Conservation (phyloP, 345 rosid genomes). For the Hibiscus tridactylites region DNA sequence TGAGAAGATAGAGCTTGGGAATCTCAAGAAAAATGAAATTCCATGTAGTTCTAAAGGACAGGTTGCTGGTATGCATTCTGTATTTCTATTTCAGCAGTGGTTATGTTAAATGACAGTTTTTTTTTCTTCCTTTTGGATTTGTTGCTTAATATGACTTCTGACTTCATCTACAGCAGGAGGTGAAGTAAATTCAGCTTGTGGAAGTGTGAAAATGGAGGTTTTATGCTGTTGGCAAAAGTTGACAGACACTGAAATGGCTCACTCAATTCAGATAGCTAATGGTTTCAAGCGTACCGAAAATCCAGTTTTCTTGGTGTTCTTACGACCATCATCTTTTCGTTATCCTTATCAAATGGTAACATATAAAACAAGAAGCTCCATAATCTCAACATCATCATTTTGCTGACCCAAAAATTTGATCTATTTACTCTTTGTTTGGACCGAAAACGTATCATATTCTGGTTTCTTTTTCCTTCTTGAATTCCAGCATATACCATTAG, state of each 20-base stretch:
- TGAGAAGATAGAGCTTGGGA: not conserved
- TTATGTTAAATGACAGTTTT: not conserved
- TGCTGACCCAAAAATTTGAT: not conserved
- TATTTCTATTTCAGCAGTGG: not conserved
- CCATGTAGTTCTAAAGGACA: not conserved
- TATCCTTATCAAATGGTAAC: not conserved
- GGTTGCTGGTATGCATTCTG: not conserved
- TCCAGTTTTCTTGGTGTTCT: slow-evolving; percentile 16
- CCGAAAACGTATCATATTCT: not conserved
- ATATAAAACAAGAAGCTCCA: not conserved
- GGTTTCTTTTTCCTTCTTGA: not conserved
- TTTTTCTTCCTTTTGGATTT: not conserved
- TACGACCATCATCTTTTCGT: slow-evolving; percentile 13
- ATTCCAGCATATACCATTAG: not conserved
- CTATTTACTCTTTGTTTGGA: not conserved
- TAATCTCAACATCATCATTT: not conserved
- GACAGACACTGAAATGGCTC: not conserved
- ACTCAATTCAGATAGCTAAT: slow-evolving; percentile 8
- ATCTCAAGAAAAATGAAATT: not conserved
- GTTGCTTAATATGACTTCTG: not conserved
- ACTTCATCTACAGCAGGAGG: not conserved
- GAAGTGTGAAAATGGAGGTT: not conserved
- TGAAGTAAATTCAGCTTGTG: not conserved
- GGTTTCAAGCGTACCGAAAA: slow-evolving; percentile 11
- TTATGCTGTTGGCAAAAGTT: not conserved